Evolutionary conservation across 306 rosid species (phyloP), one percentile per base, ranked within the genome.

Genomic region (Castanospermum australe): DNA sequence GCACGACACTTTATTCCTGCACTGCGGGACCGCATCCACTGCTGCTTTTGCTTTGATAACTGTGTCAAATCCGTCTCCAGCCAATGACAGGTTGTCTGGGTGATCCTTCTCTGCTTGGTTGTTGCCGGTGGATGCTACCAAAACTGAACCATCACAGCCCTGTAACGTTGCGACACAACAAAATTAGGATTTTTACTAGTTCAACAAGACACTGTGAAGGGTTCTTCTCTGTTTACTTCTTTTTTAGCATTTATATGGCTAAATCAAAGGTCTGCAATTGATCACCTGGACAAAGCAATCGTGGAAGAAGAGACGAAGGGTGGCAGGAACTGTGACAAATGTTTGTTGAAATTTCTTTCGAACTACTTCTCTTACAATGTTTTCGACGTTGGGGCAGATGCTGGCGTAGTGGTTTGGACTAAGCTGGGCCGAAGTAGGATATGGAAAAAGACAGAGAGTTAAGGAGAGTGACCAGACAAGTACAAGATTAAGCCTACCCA

Each of bases 241-340:
- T 38, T 38, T 38, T 8, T 8, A 38, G 42, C 42, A 38, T 38
- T 38, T 45, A 54, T 21, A 22, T 54, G 28, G 28, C 59, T 52
- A 20, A 20, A 52, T 52, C 25, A 17, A 52, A 52, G 32, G 11
- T 38, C 1, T 25, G 4, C 0, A 21, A 28, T 47, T 30, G 8
- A 28, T 15, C 81, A 92, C 99, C 88, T 82, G 90, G 47, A 95
- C 98, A 51, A 91, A 86, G 87, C 99, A 95, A 75, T 93, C 99
- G 2, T 95, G 99, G 62, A 95, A 95, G 83, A 91, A 91, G 84
- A 94, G 97, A 25, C 99, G 99, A 45, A 94, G 71, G 7, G 99
- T 94, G 18, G 95, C 93, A 0, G 97, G 99, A 45, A 92, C 88
- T 0, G 99, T 95, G 15, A 93, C 97, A 36, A 93, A 93, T 0